Conservation (phyloP, 805 yeast species). For the Ogataea sp. region DNA sequence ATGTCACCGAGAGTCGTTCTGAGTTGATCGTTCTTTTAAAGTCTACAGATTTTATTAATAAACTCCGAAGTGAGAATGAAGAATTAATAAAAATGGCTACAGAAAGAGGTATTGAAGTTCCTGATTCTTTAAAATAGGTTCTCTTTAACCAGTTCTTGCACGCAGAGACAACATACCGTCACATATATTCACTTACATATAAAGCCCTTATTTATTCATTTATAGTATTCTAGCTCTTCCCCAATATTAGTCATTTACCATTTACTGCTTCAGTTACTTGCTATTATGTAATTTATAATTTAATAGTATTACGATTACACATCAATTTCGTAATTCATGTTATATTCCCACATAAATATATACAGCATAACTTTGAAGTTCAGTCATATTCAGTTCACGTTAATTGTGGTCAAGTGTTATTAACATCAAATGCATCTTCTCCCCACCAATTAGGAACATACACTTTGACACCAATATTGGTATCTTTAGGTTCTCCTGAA, state of each 20-base stretch:
- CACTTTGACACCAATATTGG: conserved; percentile 40
- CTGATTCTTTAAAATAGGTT: conserved; percentile 23
- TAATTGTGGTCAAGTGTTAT: no score
- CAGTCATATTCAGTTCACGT: no score
- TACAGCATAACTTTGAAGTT: no score
- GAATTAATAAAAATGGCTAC: conserved; percentile 34
- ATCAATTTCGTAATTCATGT: no score
- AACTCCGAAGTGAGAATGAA: conserved; percentile 42
- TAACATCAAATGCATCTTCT: conserved; percentile 17
- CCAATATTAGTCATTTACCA: no score
- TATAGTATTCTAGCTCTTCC: no score
- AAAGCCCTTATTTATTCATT: no score
- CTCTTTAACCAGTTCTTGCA: no score
- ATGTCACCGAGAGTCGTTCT: conserved; percentile 65
- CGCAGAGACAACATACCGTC: background rate
- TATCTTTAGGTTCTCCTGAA: conserved; percentile 6
- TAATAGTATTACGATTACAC: no score
- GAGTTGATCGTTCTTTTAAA: conserved; percentile 70
- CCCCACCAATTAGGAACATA: conserved; percentile 78
- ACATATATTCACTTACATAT: background rate
- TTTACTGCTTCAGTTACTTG: no score
- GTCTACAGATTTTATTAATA: conserved; percentile 44
- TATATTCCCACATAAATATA: no score
- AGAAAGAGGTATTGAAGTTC: conserved; percentile 29
- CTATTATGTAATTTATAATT: no score